phyloP scores from a whole-genome alignment of 228 moss, liverwort and hornwort species.

The Sphagnum magellanicum region DNA sequence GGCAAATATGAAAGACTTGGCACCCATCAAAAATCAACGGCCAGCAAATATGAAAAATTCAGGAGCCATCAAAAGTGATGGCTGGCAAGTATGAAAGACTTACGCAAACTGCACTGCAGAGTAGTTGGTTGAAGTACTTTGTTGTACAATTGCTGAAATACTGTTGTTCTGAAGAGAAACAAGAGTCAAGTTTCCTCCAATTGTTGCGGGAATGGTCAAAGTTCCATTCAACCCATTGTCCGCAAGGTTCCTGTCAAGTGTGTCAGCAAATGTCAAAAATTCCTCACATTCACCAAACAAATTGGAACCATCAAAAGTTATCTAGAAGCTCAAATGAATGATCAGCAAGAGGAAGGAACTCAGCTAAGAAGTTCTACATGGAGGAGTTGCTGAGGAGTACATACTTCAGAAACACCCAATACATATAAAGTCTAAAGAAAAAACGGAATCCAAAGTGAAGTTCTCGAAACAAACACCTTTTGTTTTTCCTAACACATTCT shows the following conservation, averaged over 20 bases:
- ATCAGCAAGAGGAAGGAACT: too few species aligned
- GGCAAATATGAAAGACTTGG: not conserved
- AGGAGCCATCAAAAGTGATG: not conserved
- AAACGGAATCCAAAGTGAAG: too few species aligned
- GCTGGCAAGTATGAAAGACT: slow-evolving; percentile 11
- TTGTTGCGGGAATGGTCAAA: slow-evolving; percentile 14
- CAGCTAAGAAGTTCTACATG: too few species aligned
- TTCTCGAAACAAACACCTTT: too few species aligned
- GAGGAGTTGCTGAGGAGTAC: too few species aligned
- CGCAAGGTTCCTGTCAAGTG: slow-evolving; percentile 40
- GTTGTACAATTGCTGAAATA: not conserved
- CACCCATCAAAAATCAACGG: not conserved
- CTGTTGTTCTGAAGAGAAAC: slow-evolving; percentile 45
- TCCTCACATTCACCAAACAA: not conserved
- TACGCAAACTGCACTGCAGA: slow-evolving; percentile 6
- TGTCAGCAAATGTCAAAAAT: not conserved
- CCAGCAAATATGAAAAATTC: not conserved
- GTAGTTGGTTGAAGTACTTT: not conserved
- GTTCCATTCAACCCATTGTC: slow-evolving; percentile 45
- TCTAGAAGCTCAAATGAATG: not conserved
- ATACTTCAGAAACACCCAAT: too few species aligned
- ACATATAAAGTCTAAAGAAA: too few species aligned
- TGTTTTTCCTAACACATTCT: too few species aligned
- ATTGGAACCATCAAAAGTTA: not conserved
- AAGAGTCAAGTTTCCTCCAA: slow-evolving; percentile 8